These are phyloP conservation scores for Vinca major DNA, from an alignment of 305 asterid genomes.

Conservation along the genomic window DNA sequence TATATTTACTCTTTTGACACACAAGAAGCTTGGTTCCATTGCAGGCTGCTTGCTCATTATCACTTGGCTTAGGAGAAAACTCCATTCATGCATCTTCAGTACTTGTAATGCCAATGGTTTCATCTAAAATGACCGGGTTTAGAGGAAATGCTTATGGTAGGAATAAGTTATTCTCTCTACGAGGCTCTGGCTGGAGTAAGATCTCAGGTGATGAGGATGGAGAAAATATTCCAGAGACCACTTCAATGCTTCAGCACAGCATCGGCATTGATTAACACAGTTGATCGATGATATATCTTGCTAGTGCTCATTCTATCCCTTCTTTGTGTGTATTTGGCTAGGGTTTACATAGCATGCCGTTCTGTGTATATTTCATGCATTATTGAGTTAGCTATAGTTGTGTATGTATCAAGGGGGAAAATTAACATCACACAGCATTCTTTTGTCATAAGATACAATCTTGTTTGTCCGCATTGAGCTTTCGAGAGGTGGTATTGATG, in stretches of 20 bases:
- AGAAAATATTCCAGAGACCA: conserved; percentile 38
- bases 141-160: conserved; percentile 53
- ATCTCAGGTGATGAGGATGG: conserved; percentile 43
- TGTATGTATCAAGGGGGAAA: not conserved
- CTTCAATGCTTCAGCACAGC: conserved; percentile 44
- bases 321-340: not conserved
- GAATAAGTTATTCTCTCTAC: conserved; percentile 45
- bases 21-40: conserved; percentile 18
- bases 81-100: conserved; percentile 75
- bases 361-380: not conserved
- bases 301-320: not conserved
- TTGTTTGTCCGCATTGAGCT: not conserved
- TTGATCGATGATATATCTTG: not conserved
- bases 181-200: conserved; percentile 59
- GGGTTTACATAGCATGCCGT: not conserved
- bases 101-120: conserved; percentile 92
- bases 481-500: not conserved
- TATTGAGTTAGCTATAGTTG: not conserved
- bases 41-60: conserved; percentile 70
- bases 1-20: conserved; percentile 8
- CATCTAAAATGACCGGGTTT: conserved; percentile 79
- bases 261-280: conserved; percentile 11
- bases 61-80: conserved; percentile 74
- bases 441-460: not conserved
- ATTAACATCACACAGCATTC: not conserved